These are phyloP conservation scores for Meira miltonrushii DNA, from an alignment of 1,284 basidiomycete species.

Conservation along the genomic window DNA sequence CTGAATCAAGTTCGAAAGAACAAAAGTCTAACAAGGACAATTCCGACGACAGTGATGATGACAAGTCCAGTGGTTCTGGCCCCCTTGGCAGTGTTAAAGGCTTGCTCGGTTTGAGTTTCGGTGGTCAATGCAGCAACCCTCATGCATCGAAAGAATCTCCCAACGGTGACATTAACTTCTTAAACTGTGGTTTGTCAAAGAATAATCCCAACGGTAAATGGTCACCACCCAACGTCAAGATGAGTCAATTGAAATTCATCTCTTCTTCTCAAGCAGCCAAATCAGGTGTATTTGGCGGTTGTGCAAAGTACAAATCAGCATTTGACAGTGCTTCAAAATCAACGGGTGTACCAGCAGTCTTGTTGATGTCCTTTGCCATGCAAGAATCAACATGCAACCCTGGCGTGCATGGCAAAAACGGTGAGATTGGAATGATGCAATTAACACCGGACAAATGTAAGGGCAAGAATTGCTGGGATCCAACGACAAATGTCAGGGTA, in stretches of 20 bases:
- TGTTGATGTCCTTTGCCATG: slow-evolving; percentile 42
- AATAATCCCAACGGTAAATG: slow-evolving; percentile 23
- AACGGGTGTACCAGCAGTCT: slow-evolving; percentile 27
- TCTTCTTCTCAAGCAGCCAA: slow-evolving; percentile 20
- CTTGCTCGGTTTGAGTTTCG: slow-evolving; percentile 12
- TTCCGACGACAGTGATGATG: slow-evolving; percentile 3
- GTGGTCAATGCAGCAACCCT: slow-evolving; percentile 1
- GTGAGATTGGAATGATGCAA: slow-evolving; percentile 43
- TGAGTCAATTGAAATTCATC: slow-evolving; percentile 32
- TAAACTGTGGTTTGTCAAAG: slow-evolving; percentile 36
- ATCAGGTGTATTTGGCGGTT: slow-evolving; percentile 24
- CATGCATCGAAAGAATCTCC: slow-evolving; percentile 23
- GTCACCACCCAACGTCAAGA: slow-evolving; percentile 29
- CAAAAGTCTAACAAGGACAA: not conserved
- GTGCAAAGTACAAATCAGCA: slow-evolving; percentile 25
- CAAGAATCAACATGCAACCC: slow-evolving; percentile 43
- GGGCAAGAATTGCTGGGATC: slow-evolving; percentile 26
- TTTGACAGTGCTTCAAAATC: slow-evolving; percentile 27
- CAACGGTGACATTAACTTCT: slow-evolving; percentile 35
- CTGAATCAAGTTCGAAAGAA: no score
- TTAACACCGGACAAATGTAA: slow-evolving; percentile 42
- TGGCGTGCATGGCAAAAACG: slow-evolving; percentile 29
- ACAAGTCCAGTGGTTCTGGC: not conserved
- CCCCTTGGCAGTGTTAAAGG: not conserved
- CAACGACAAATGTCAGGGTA: slow-evolving; percentile 27